A percentile compares a stretch with the other conserved stretches of the same genome.
Conservation (phyloP, 495 filamentous ascomycete species). For the Platismatia glauca region DNA sequence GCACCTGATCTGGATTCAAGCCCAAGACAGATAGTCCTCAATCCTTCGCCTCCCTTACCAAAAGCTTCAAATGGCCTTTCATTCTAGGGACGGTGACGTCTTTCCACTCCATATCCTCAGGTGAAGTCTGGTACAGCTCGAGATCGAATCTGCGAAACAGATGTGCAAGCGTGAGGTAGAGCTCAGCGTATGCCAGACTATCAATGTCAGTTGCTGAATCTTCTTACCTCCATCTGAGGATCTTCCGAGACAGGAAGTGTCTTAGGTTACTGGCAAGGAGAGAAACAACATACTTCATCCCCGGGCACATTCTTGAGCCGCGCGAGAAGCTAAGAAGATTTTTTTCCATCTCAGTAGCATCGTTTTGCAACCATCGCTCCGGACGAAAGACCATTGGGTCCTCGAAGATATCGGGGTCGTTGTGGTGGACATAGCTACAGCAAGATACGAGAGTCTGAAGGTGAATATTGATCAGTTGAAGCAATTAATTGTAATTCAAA, state of each 20-base stretch:
- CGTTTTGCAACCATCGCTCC: conserved; percentile 38
- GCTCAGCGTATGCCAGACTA: conserved; percentile 34
- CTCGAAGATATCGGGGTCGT: conserved; percentile 2
- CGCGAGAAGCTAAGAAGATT: conserved; percentile 37
- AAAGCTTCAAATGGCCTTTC: neutral
- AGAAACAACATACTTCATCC: conserved; percentile 29
- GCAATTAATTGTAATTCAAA: neutral
- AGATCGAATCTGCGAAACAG: conserved; percentile 32
- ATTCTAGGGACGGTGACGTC: neutral
- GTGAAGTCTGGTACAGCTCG: conserved; percentile 30
- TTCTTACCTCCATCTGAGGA: neutral
- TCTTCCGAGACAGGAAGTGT: neutral
- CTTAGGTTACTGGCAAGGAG: neutral
- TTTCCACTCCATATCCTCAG: conserved; percentile 27
- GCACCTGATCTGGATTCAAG: neutral
- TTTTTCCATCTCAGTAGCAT: conserved; percentile 22
- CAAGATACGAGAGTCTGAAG: conserved; percentile 27
- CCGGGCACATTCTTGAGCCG: conserved; percentile 39
- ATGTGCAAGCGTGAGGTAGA: conserved; percentile 33
- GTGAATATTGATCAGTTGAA: neutral
- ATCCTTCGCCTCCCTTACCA: neutral
- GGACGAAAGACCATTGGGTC: conserved; percentile 27
- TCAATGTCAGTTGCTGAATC: neutral
- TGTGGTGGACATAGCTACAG: conserved; percentile 28
- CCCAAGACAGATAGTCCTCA: neutral